These are phyloP conservation scores for Rutidosis leptorrhynchoides DNA, from an alignment of 129 eudicot species.

Conservation along the genomic window DNA sequence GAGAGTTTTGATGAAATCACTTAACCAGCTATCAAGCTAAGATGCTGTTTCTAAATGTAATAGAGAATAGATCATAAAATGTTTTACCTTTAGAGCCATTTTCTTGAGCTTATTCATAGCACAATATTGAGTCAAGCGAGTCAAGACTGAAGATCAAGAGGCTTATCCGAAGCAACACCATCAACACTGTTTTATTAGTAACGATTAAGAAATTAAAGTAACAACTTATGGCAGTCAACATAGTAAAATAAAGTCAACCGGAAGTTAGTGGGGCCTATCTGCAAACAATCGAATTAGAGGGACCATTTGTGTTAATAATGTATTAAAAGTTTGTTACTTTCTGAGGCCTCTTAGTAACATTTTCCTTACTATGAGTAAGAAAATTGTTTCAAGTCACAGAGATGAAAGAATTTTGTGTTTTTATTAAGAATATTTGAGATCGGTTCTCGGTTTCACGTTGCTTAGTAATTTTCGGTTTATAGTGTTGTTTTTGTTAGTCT, in stretches of 20 bases:
- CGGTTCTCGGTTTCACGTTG: too few relatives aligned
- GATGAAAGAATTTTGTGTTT: too few relatives aligned
- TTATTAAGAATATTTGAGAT: too few relatives aligned
- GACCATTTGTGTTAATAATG: too few relatives aligned
- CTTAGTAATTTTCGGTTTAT: too few relatives aligned
- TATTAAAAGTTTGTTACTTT: too few relatives aligned
- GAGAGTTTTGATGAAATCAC: conserved; percentile 68
- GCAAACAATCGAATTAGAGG: too few relatives aligned
- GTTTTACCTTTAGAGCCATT: conserved; percentile 71
- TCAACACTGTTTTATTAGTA: conserved; percentile 72
- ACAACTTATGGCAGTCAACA: too few relatives aligned
- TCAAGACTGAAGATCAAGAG: conserved; percentile 76
- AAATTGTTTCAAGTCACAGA: too few relatives aligned
- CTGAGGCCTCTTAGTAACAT: conserved; percentile 77
- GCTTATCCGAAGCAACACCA: conserved; percentile 84
- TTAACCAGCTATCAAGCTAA: conserved; percentile 17
- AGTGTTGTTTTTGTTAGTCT: too few relatives aligned
- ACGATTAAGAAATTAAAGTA: conserved; percentile 12
- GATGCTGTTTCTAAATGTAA: background rate
- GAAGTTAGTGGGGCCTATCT: too few relatives aligned
- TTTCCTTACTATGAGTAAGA: conserved; percentile 49
- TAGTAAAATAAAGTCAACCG: too few relatives aligned
- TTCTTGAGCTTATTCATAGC: conserved; percentile 86
- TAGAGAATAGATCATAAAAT: background rate
- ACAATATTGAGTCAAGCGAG: conserved; percentile 72